Conservation (phyloP, 306 rosid species). For the Begonia peltatifolia region DNA sequence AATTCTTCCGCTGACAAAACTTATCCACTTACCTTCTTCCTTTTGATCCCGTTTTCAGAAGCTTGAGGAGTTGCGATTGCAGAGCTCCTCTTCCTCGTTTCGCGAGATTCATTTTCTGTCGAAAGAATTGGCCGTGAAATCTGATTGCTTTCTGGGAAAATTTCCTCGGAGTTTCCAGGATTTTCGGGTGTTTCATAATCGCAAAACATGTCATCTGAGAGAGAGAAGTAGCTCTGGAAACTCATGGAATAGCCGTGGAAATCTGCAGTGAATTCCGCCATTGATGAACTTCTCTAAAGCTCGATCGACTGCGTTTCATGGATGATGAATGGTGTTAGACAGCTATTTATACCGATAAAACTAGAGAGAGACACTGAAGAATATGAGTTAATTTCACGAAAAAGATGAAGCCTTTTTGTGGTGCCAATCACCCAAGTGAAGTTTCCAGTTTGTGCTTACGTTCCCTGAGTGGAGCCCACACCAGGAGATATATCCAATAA, state of each 20-base stretch:
- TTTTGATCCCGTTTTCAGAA: conserved; percentile 40
- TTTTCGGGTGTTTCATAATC: conserved; percentile 14
- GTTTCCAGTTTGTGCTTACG: conserved; percentile 12
- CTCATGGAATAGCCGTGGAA: conserved; percentile 27
- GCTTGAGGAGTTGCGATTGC: conserved; percentile 44
- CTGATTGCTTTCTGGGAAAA: conserved; percentile 19
- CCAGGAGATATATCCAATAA: conserved; percentile 39
- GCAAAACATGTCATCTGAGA: conserved; percentile 30
- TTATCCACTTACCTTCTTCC: conserved; percentile 22
- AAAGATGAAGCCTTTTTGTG: background rate
- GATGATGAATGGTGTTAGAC: conserved; percentile 24
- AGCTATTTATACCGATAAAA: conserved; percentile 24
- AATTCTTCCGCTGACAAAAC: background rate
- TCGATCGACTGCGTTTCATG: conserved; percentile 8
- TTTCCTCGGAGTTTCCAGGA: background rate
- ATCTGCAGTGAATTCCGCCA: conserved; percentile 64
- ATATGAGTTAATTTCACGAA: too few relatives aligned
- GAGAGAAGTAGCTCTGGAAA: conserved; percentile 41
- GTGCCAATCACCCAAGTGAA: too few relatives aligned
- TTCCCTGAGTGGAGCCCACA: conserved; percentile 32
- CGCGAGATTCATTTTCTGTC: conserved; percentile 19
- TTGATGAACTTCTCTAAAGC: conserved; percentile 10
- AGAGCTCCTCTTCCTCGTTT: conserved; percentile 52
- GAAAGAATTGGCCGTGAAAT: conserved; percentile 12
- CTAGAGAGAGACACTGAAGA: too few relatives aligned